Percentiles rank a stretch among this genome's conserved stretches.
These are phyloP conservation scores for Leucaena leucocephala DNA, from an alignment of 306 rosid genomes.

Conservation along the genomic window DNA sequence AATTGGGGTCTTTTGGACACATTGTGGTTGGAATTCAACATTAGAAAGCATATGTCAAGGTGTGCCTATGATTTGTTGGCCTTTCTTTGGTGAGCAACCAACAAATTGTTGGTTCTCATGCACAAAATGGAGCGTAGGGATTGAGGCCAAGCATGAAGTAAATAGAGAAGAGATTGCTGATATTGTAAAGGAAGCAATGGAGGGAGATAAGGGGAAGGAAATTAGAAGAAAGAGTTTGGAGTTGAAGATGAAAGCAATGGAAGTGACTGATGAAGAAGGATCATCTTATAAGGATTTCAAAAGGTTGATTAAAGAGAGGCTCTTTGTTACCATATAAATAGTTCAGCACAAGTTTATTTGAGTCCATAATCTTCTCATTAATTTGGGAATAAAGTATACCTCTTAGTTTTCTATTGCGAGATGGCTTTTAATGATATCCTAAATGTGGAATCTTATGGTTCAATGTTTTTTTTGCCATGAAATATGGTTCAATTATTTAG, in stretches of 20 bases:
- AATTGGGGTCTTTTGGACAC: slow-evolving; percentile 47
- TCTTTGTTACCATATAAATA: neutral
- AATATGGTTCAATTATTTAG: too few relatives aligned
- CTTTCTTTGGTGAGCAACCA: slow-evolving; percentile 52
- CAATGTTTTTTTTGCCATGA: too few relatives aligned
- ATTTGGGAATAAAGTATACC: too few relatives aligned
- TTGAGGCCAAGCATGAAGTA: slow-evolving; percentile 1
- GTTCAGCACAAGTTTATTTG: neutral
- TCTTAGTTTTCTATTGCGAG: too few relatives aligned
- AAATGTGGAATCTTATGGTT: too few relatives aligned
- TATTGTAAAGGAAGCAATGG: neutral
- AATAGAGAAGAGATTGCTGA: neutral
- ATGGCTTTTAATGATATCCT: too few relatives aligned
- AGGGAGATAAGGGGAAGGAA: neutral
- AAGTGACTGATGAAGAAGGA: neutral
- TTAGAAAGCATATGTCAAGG: slow-evolving; percentile 41
- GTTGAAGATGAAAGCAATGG: slow-evolving; percentile 6
- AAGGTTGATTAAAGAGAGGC: neutral
- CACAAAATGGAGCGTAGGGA: slow-evolving; percentile 34
- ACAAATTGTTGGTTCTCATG: slow-evolving; percentile 45
- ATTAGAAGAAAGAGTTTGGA: neutral
- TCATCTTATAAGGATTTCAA: neutral
- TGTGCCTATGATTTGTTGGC: slow-evolving; percentile 57
- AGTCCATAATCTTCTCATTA: neutral
- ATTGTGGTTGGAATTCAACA: slow-evolving; percentile 56